Evolutionary conservation across 208 protist genomes (phyloP), one percentile per base, ranked within the genome.

Genomic region (Porcisia deanei): DNA sequence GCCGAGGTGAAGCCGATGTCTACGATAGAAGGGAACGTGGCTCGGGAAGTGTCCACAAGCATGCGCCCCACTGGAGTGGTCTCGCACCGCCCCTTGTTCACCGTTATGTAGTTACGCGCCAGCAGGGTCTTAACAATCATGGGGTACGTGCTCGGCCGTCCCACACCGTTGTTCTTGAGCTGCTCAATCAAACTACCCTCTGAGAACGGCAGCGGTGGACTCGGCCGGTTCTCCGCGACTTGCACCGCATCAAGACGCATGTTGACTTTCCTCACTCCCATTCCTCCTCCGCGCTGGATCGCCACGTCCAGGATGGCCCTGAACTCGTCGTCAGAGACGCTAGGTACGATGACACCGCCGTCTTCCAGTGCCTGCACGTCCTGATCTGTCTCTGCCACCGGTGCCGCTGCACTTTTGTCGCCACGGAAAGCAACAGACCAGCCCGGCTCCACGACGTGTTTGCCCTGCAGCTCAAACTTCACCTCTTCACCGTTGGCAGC

Each of bases 111-210:
- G 61, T 91, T 89, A 47, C 94, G 90, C 57, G 88, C 81, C 12
- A 96, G 71, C 0, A 97, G 89, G 49, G 91, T 97, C 85, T 95
- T 95, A 39, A 97, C 88, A 59, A 97, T 97, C 82, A 88, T 91
- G 34, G 94, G 91, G 76, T 97, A 97, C n/a, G 94, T 97, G 82
- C 91, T 96, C 37, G 94, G 94, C 37, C 94, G 86, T 20, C 94
- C 94, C 22, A 97, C 91, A 70, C 91, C 94, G 77, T 96, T 89
- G 59, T 88, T 88, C 77, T 91, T 92, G 52, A 97, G 91, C 73
- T 97, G 87, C 72, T 95, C 91, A 77, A 97, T 97, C 61, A 97
- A 80, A 16, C 85, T 82, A 54, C 91, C 94, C 80, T 97, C 91
- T 8, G 91, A 92, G 84, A 90, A 94, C 10, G 82, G 90, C 71